Evolutionary conservation across 225 moss, liverwort and hornwort species (phyloP).

Genomic region (Physcomitrellopsis africana): DNA sequence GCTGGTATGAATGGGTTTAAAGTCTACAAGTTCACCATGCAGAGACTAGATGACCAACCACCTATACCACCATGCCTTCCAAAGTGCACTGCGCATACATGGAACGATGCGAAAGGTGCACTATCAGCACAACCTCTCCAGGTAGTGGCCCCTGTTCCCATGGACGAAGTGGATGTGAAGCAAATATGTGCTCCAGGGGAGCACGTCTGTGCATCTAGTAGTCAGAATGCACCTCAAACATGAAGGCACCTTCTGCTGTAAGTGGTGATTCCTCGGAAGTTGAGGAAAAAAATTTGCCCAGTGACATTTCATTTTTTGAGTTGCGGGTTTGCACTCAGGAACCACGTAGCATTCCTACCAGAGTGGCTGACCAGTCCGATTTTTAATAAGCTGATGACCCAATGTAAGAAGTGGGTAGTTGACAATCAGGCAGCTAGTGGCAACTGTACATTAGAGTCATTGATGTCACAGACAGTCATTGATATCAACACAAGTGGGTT

Average conservation of each 20-base stretch:
- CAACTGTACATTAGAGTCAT: no score
- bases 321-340: no score
- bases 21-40: slow-evolving; percentile 45
- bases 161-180: slow-evolving; percentile 37
- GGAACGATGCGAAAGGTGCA: slow-evolving; percentile 34
- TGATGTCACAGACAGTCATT: no score
- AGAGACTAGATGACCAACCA: slow-evolving; percentile 50
- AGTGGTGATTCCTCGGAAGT: not conserved
- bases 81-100: slow-evolving; percentile 48
- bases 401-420: no score
- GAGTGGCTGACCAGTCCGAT: no score
- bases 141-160: slow-evolving; percentile 33
- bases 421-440: no score
- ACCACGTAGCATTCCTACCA: no score
- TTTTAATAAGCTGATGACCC: no score
- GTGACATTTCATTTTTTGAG: no score
- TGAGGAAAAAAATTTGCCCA: no score
- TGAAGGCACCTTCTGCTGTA: not conserved
- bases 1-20: slow-evolving; percentile 38
- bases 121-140: slow-evolving; percentile 40
- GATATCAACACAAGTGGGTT: no score
- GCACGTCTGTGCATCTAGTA: not conserved
- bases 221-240: not conserved
- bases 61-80: slow-evolving; percentile 45
- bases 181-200: slow-evolving; percentile 34